phyloP scores from a whole-genome alignment of 140 eudicot species.

The Erigeron philadelphicus region DNA sequence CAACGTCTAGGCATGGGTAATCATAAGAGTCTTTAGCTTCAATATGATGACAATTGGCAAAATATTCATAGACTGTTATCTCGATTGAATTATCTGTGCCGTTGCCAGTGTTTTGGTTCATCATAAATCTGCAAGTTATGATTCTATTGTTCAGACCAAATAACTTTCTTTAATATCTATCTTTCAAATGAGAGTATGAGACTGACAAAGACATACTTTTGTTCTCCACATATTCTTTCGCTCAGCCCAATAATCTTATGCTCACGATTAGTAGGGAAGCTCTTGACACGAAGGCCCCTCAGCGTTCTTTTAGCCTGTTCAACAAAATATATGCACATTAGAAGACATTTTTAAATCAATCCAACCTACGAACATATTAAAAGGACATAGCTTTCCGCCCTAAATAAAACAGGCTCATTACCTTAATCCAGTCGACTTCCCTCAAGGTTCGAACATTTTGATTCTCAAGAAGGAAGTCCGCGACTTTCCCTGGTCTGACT shows the following conservation, averaged over 20 bases:
- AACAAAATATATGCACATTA: conserved; percentile 1
- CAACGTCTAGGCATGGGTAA: conserved; percentile 75
- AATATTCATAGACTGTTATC: conserved; percentile 64
- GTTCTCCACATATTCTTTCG: conserved; percentile 53
- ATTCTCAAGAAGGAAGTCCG: conserved; percentile 57
- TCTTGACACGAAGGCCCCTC: conserved; percentile 56
- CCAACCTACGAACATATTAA: background rate
- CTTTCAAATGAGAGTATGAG: background rate
- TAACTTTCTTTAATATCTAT: background rate
- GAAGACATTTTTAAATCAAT: background rate
- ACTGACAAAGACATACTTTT: conserved; percentile 34
- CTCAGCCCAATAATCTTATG: conserved; percentile 67
- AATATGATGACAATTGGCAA: conserved; percentile 39
- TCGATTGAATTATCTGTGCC: conserved; percentile 33
- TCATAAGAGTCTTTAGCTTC: conserved; percentile 39
- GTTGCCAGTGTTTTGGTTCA: conserved; percentile 35
- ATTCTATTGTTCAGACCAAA: background rate
- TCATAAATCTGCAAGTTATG: conserved; percentile 40
- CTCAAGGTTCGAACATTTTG: conserved; percentile 50
- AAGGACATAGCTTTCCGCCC: background rate
- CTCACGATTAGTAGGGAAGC: conserved; percentile 47
- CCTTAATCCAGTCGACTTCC: conserved; percentile 72
- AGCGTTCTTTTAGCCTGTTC: conserved; percentile 58
- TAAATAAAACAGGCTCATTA: conserved; percentile 4
- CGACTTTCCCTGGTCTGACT: conserved; percentile 66